Conservation (phyloP, 2,329 filamentous ascomycete species). For the Pseudogymnoascus sp. region DNA sequence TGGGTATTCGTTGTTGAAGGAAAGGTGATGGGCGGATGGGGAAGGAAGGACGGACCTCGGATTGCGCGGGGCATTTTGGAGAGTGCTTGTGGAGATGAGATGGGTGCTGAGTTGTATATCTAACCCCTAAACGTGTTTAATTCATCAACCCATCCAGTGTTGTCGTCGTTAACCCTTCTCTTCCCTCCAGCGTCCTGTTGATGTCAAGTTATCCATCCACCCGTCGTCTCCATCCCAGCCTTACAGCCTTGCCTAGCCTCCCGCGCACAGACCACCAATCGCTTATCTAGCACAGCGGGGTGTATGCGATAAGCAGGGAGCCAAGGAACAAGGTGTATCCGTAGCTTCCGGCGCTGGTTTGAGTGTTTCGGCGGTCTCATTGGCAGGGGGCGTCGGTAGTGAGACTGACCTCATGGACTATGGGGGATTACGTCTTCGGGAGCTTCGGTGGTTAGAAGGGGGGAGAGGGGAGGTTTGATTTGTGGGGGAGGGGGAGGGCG, state of each 20-base stretch:
- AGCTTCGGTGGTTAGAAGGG: neutral
- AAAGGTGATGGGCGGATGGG: neutral
- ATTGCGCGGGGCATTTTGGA: slow-evolving; percentile 1
- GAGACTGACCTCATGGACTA: neutral
- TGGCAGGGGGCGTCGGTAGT: neutral
- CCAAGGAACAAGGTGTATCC: neutral
- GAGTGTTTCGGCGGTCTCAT: neutral
- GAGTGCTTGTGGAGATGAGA: neutral
- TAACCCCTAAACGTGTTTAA: neutral
- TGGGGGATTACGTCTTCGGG: neutral
- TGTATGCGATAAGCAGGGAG: neutral
- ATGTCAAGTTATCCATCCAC: neutral
- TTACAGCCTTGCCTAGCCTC: neutral
- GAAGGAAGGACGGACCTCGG: neutral
- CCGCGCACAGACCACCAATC: neutral
- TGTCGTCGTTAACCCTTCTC: neutral
- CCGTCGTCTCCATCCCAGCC: neutral
- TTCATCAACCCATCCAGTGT: neutral
- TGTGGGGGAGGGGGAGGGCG: neutral
- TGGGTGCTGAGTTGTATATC: neutral
- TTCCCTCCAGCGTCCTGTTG: neutral
- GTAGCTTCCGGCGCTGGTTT: neutral
- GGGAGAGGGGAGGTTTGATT: neutral
- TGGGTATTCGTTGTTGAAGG: neutral
- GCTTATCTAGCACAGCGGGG: neutral